Base-by-base conservation (phyloP, 192 early-diverging fungal genomes). In the Phycomyces blakesleeanus region DNA sequence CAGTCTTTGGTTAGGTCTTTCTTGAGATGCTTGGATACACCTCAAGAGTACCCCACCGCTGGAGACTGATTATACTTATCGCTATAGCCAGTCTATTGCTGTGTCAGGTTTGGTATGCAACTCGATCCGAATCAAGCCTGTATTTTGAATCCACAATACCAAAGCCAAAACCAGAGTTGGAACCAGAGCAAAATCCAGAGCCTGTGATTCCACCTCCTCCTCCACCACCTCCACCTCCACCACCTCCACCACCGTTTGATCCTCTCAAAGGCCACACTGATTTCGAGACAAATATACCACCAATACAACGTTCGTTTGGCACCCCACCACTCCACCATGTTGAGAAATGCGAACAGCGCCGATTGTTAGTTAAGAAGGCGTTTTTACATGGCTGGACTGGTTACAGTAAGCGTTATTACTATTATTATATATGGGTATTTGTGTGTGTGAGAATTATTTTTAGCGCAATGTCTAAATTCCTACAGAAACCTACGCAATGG, bases 381-480 rank as follows among this genome's bases (percentile, higher is more conserved):
- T 89, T 91, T 54, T 41, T 72, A 15, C 79, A 91, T 50, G 85
- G 85, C 5, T 92, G 92, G 91, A 61, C 76, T 21, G 89, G 87
- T 0, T 97, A 97, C 78, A 78, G 70, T 72, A 66, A 57, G 70
- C 41, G 15, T n/a, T n/a, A n/a, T n/a, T n/a, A n/a, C n/a, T n/a
- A n/a, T n/a, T n/a, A n/a, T n/a, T n/a, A n/a, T n/a, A n/a, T n/a
- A n/a, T n/a, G 6, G 34, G 2, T 2, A 0, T 24, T 25, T 52
- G 12, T 54, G n/a, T 53, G 24, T 41, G 26, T 25, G 47, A 50
- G 47, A 50, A 47, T 11, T 29, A 15, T 55, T 44, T 22, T 56
- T 27, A 24, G 20, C 27, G 21, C 21, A 52, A 9, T 61, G 24
- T 50, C 16, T 2, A 15, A 20, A 41, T 12, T 4, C 12, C 14